These are phyloP conservation scores for Metarhizium brunneum DNA, from an alignment of 2,329 filamentous ascomycete genomes.

Conservation along the genomic window DNA sequence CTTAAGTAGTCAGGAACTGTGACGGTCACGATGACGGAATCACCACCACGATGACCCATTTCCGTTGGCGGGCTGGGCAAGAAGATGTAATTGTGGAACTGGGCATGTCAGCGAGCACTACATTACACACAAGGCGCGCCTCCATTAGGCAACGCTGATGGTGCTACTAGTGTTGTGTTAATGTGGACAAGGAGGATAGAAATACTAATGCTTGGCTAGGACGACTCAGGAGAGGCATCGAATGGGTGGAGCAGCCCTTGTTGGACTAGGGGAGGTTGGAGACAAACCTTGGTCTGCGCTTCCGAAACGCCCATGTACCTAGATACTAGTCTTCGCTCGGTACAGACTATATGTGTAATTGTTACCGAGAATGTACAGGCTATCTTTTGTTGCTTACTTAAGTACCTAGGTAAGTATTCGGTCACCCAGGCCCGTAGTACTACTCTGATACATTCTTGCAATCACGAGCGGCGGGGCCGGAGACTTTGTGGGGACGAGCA, in stretches of 20 bases:
- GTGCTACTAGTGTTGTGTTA: neutral
- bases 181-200: neutral
- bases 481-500: neutral
- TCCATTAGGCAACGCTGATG: too few species aligned
- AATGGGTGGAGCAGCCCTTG: conserved; percentile 1
- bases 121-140: neutral
- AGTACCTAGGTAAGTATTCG: neutral
- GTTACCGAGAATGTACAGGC: too few species aligned
- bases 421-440: neutral
- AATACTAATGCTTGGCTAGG: neutral
- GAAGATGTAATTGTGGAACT: neutral
- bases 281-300: neutral
- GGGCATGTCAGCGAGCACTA: conserved; percentile 3
- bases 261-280: neutral
- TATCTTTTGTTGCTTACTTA: neutral
- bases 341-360: neutral
- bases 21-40: neutral
- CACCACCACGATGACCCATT: conserved; percentile 6
- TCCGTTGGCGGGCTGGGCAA: conserved; percentile 9
- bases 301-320: too few species aligned
- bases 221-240: conserved; percentile 4
- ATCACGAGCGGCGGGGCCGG: neutral
- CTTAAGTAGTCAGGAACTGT: neutral
- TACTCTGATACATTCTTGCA: neutral
- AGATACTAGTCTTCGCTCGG: too few species aligned